Percentiles rank a stretch among this genome's conserved stretches.
Evolutionary conservation across 495 filamentous ascomycete species (phyloP).

Genomic region (Viridothelium virens): DNA sequence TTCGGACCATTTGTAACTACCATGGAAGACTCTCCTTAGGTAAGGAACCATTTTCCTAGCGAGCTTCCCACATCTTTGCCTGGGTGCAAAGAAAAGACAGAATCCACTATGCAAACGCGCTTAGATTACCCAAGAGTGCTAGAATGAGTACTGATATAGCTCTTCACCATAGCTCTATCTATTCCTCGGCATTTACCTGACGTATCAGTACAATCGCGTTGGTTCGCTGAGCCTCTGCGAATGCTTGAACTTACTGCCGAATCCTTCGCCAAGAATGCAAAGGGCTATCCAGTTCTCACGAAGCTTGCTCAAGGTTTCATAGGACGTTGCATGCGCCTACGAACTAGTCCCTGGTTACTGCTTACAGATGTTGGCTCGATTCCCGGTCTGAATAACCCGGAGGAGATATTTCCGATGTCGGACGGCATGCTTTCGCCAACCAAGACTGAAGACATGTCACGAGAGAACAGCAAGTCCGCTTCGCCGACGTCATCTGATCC

Average conservation of each 20-base stretch:
- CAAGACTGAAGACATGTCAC: constrained; percentile 36
- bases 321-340: constrained; percentile 73
- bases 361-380: constrained; percentile 69
- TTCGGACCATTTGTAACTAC: constrained; percentile 82
- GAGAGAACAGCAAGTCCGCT: constrained; percentile 37
- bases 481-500: constrained; percentile 41
- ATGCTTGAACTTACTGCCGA: constrained; percentile 60
- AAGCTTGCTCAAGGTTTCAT: constrained; percentile 74
- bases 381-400: constrained; percentile 43
- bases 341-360: constrained; percentile 69
- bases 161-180: constrained; percentile 52
- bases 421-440: constrained; percentile 35
- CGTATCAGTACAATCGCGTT: constrained; percentile 67
- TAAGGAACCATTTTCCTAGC: constrained; percentile 44
- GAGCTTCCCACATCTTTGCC: background rate
- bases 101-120: background rate
- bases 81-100: constrained; percentile 10
- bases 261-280: constrained; percentile 68
- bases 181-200: constrained; percentile 74
- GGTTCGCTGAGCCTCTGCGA: constrained; percentile 88
- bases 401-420: constrained; percentile 31
- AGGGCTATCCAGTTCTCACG: constrained; percentile 75
- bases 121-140: background rate
- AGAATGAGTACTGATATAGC: constrained; percentile 18
- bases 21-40: constrained; percentile 73